phyloP scores from a whole-genome alignment of 2,329 filamentous ascomycete species.

The Zasmidium citrigriseum region DNA sequence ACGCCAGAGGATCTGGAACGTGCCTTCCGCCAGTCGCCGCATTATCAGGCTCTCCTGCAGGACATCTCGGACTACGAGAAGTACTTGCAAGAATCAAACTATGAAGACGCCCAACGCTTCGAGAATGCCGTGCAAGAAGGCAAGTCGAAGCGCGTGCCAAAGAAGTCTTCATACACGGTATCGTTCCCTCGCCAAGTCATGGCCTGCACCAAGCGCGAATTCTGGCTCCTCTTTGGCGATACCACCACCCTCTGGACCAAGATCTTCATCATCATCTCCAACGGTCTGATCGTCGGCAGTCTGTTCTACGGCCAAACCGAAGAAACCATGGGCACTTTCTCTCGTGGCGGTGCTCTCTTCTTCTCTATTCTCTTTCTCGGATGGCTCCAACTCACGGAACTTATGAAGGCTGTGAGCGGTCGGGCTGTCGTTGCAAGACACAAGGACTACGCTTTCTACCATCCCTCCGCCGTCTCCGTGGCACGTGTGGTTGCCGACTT shows the following conservation, averaged over 20 bases:
- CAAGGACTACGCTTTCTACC: slow-evolving; percentile 68
- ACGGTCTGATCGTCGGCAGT: slow-evolving; percentile 73
- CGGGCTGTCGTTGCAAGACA: slow-evolving; percentile 69
- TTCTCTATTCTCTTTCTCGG: slow-evolving; percentile 67
- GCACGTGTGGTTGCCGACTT: slow-evolving; percentile 65
- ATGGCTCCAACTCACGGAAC: slow-evolving; percentile 74
- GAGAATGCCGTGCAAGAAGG: slow-evolving; percentile 61
- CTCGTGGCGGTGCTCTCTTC: slow-evolving; percentile 64
- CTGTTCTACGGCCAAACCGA: slow-evolving; percentile 71
- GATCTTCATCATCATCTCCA: slow-evolving; percentile 74
- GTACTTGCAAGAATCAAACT: slow-evolving; percentile 58
- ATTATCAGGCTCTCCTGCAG: slow-evolving; percentile 60
- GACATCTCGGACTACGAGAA: slow-evolving; percentile 65
- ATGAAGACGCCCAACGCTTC: slow-evolving; percentile 64
- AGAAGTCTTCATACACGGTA: slow-evolving; percentile 75
- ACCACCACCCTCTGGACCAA: slow-evolving; percentile 75
- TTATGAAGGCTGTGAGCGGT: slow-evolving; percentile 75
- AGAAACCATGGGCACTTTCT: slow-evolving; percentile 63
- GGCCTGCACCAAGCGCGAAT: slow-evolving; percentile 69
- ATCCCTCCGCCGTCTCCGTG: slow-evolving; percentile 65
- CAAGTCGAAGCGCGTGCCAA: slow-evolving; percentile 65
- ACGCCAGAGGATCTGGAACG: slow-evolving; percentile 68
- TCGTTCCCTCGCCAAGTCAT: slow-evolving; percentile 71
- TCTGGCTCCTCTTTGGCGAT: slow-evolving; percentile 77
- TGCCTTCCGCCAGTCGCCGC: slow-evolving; percentile 64